A percentile compares a stretch with the other conserved stretches of the same genome.
phyloP scores from a whole-genome alignment of 164 flowering plant genomes.

The Hamamelis virginiana region DNA sequence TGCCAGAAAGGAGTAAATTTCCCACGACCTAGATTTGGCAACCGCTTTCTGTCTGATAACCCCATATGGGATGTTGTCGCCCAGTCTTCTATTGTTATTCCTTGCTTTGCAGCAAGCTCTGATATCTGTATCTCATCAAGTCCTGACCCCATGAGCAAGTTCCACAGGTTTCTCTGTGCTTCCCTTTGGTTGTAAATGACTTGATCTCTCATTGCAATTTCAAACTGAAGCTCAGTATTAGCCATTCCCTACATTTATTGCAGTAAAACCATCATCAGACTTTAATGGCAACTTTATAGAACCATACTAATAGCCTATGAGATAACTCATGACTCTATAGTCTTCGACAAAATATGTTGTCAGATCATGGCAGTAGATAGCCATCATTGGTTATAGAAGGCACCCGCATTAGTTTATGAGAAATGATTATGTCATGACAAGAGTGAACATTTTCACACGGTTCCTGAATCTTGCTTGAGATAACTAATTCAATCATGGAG shows the following conservation, averaged over 20 bases:
- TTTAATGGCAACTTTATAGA: not conserved
- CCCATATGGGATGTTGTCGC: constrained; percentile 26
- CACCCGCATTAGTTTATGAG: no score
- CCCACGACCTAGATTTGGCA: constrained; percentile 24
- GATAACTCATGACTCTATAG: not conserved
- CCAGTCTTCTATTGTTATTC: constrained; percentile 73
- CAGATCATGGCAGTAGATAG: not conserved
- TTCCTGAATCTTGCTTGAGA: not conserved
- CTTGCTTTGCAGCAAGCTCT: constrained; percentile 70
- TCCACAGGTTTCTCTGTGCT: constrained; percentile 76
- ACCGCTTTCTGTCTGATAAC: constrained; percentile 28
- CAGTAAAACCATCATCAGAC: constrained; percentile 6
- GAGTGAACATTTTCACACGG: not conserved
- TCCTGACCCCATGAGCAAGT: constrained; percentile 68
- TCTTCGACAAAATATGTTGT: no score
- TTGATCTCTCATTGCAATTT: constrained; percentile 92
- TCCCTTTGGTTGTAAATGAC: constrained; percentile 76
- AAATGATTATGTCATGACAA: not conserved
- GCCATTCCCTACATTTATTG: constrained; percentile 66
- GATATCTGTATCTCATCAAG: constrained; percentile 65
- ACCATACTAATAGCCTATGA: not conserved
- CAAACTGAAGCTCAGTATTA: constrained; percentile 91
- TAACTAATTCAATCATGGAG: not conserved
- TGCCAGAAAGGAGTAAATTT: constrained; percentile 22
- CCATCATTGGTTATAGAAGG: not conserved